Evolutionary conservation across 202 grass and related monocot genomes (phyloP).

Genomic region (Zoysia matrella): DNA sequence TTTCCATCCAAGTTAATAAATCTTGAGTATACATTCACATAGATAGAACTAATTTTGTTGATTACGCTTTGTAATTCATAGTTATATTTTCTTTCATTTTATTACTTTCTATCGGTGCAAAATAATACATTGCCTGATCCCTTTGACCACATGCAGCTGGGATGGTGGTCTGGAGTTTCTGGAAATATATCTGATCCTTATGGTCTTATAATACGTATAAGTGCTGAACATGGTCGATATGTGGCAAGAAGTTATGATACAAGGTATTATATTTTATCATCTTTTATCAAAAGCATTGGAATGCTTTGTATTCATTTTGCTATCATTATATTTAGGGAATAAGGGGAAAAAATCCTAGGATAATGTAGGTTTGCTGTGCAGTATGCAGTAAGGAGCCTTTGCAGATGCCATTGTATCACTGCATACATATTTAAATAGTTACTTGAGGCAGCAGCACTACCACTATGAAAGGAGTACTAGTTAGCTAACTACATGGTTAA

Average conservation of each 20-base stretch:
- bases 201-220: constrained; percentile 86
- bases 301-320: constrained; percentile 3
- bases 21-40: not conserved
- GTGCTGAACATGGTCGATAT: constrained; percentile 87
- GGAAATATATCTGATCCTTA: constrained; percentile 73
- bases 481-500: constrained; percentile 2
- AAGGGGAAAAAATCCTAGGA: constrained; percentile 8
- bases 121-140: constrained; percentile 46
- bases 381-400: not conserved
- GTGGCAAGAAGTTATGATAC: constrained; percentile 90
- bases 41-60: not conserved
- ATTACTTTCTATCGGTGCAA: constrained; percentile 35
- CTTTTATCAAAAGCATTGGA: not conserved
- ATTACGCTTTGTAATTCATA: constrained; percentile 28
- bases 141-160: constrained; percentile 68
- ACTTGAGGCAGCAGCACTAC: not conserved
- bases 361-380: constrained; percentile 28
- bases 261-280: constrained; percentile 59
- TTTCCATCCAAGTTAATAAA: constrained; percentile 7
- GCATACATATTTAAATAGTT: not conserved
- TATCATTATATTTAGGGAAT: constrained; percentile 10
- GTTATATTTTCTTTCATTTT: constrained; percentile 27
- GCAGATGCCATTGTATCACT: constrained; percentile 19
- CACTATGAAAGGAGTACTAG: not conserved
- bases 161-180: constrained; percentile 95